Evolutionary conservation across 164 flowering plant species (phyloP).

Genomic region (Platanus orientalis): DNA sequence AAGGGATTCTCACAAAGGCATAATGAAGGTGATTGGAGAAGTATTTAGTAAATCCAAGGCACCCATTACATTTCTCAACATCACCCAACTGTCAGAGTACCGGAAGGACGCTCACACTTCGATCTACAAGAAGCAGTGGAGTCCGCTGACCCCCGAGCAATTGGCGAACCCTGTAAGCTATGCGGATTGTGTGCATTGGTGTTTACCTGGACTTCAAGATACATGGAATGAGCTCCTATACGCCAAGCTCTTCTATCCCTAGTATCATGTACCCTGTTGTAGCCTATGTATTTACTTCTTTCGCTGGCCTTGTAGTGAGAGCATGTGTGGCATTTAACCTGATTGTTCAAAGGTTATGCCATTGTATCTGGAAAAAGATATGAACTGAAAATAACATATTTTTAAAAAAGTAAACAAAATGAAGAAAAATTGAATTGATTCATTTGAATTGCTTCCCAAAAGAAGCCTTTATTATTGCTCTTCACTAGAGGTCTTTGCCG

Average conservation of each 20-base stretch:
- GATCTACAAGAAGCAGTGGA: slow-evolving; percentile 94
- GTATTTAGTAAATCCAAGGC: slow-evolving; percentile 48
- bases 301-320: background rate
- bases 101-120: slow-evolving; percentile 85
- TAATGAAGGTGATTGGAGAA: slow-evolving; percentile 72
- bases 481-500: too few species aligned
- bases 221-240: slow-evolving; percentile 92
- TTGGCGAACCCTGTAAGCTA: slow-evolving; percentile 71
- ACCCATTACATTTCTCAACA: slow-evolving; percentile 73
- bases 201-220: slow-evolving; percentile 92
- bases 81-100: slow-evolving; percentile 81
- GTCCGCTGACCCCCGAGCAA: slow-evolving; percentile 63
- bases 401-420: background rate
- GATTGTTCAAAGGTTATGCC: background rate
- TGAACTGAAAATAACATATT: background rate
- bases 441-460: background rate
- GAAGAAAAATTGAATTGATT: background rate
- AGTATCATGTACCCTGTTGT: background rate
- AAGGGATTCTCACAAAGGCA: slow-evolving; percentile 39
- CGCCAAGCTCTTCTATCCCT: slow-evolving; percentile 76
- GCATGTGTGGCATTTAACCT: background rate
- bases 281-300: background rate
- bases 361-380: background rate
- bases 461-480: too few species aligned
- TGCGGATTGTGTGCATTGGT: slow-evolving; percentile 90